phyloP scores from a whole-genome alignment of 257 asterid species.

The Capsicum baccatum region DNA sequence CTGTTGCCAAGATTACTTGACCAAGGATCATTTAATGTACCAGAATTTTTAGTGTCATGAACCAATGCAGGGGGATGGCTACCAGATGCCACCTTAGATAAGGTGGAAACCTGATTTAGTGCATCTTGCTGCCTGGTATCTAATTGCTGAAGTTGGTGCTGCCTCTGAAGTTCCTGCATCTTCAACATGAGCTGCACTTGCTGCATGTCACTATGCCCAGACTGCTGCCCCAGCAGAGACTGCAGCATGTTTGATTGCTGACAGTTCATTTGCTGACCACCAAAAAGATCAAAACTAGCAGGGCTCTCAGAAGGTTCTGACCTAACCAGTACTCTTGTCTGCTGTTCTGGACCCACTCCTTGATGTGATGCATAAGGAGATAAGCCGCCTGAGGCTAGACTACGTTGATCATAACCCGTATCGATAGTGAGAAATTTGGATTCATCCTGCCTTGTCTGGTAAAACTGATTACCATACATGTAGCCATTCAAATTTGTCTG shows the following conservation, averaged over 20 bases:
- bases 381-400: conserved; percentile 57
- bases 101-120: conserved; percentile 49
- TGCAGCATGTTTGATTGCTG: conserved; percentile 76
- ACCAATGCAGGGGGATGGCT: conserved; percentile 52
- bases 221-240: conserved; percentile 69
- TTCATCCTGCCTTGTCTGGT: conserved; percentile 67
- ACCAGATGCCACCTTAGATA: conserved; percentile 61
- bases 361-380: conserved; percentile 67
- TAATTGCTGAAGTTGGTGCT: conserved; percentile 65
- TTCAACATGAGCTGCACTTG: conserved; percentile 66
- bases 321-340: conserved; percentile 55
- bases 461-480: conserved; percentile 60
- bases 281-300: conserved; percentile 81
- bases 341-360: conserved; percentile 60
- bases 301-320: conserved; percentile 61
- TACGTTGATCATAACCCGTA: conserved; percentile 59
- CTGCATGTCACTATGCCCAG: conserved; percentile 69
- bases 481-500: conserved; percentile 69
- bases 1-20: conserved; percentile 57
- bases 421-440: conserved; percentile 64
- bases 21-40: conserved; percentile 52
- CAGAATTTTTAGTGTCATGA: conserved; percentile 57
- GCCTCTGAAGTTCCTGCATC: conserved; percentile 85
- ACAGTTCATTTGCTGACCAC: conserved; percentile 79
- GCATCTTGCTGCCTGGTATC: conserved; percentile 62